phyloP scores from a whole-genome alignment of 768 basidiomycete species.

The Mycena haematopus region DNA sequence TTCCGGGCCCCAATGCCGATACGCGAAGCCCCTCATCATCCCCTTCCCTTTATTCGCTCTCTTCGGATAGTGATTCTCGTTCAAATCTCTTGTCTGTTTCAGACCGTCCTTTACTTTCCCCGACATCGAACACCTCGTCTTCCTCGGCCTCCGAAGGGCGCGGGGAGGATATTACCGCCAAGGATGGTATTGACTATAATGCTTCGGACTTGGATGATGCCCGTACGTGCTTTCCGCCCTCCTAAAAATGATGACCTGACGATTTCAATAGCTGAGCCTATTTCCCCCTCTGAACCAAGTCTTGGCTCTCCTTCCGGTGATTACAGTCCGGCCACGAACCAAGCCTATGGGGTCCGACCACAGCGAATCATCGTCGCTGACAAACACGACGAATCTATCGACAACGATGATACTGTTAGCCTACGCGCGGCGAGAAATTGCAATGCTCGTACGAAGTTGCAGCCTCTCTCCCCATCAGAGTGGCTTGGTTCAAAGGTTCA shows the following conservation, averaged over 20 bases:
- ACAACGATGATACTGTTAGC: slow-evolving; percentile 3
- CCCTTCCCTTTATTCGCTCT: slow-evolving; percentile 27
- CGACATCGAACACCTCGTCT: slow-evolving; percentile 23
- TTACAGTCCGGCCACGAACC: slow-evolving; percentile 10
- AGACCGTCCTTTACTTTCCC: slow-evolving; percentile 14
- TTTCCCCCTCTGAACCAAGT: not conserved
- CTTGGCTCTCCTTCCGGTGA: not conserved
- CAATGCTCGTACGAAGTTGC: slow-evolving; percentile 10
- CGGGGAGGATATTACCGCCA: not conserved
- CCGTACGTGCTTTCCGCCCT: slow-evolving; percentile 9
- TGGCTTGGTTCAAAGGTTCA: slow-evolving; percentile 23
- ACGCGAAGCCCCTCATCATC: slow-evolving; percentile 18
- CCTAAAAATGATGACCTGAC: not conserved
- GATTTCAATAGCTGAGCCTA: slow-evolving; percentile 7
- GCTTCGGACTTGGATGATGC: slow-evolving; percentile 5
- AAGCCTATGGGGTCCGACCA: slow-evolving; percentile 3
- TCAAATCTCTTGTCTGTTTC: slow-evolving; percentile 8
- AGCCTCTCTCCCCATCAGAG: slow-evolving; percentile 23
- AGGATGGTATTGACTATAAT: not conserved
- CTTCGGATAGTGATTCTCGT: slow-evolving; percentile 19
- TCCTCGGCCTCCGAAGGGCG: slow-evolving; percentile 19
- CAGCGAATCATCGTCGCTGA: slow-evolving; percentile 22
- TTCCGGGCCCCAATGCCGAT: not conserved
- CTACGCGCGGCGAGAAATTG: slow-evolving; percentile 9
- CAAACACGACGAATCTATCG: slow-evolving; percentile 1